These are phyloP conservation scores for Boletales sp. DNA, from an alignment of 768 basidiomycete genomes.

Conservation along the genomic window DNA sequence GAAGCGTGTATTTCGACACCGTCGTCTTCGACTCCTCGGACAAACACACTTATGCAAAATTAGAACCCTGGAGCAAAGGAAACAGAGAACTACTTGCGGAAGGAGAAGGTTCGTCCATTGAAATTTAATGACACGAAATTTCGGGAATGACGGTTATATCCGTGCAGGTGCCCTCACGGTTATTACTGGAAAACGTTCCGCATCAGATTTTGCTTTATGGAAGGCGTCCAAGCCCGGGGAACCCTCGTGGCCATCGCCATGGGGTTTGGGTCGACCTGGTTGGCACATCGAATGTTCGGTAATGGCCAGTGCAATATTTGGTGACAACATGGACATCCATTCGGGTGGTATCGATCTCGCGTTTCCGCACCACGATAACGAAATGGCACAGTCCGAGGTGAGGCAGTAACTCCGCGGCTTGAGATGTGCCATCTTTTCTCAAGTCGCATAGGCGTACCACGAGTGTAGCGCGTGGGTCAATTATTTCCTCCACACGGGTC, in stretches of 20 bases:
- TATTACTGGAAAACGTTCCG: slow-evolving; percentile 65
- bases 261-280: slow-evolving; percentile 90
- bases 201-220: slow-evolving; percentile 96
- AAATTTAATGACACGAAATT: background rate
- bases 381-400: slow-evolving; percentile 96
- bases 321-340: slow-evolving; percentile 93
- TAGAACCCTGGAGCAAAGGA: slow-evolving; percentile 95
- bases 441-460: slow-evolving; percentile 75
- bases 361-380: slow-evolving; percentile 99
- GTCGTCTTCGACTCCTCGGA: slow-evolving; percentile 71
- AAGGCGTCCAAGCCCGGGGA: slow-evolving; percentile 96
- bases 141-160: background rate
- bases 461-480: slow-evolving; percentile 93
- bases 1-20: slow-evolving; percentile 93
- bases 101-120: slow-evolving; percentile 68
- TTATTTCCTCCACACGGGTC: slow-evolving; percentile 98
- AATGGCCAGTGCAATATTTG: slow-evolving; percentile 91
- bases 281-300: slow-evolving; percentile 99
- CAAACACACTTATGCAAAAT: slow-evolving; percentile 85
- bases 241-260: slow-evolving; percentile 93
- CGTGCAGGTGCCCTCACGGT: slow-evolving; percentile 53
- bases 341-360: slow-evolving; percentile 95
- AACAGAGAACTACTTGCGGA: slow-evolving; percentile 87
- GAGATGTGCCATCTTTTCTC: slow-evolving; percentile 1
- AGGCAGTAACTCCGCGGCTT: slow-evolving; percentile 12